Evolutionary conservation across 495 filamentous ascomycete species (phyloP).

Genomic region (Penicillium argentinense): DNA sequence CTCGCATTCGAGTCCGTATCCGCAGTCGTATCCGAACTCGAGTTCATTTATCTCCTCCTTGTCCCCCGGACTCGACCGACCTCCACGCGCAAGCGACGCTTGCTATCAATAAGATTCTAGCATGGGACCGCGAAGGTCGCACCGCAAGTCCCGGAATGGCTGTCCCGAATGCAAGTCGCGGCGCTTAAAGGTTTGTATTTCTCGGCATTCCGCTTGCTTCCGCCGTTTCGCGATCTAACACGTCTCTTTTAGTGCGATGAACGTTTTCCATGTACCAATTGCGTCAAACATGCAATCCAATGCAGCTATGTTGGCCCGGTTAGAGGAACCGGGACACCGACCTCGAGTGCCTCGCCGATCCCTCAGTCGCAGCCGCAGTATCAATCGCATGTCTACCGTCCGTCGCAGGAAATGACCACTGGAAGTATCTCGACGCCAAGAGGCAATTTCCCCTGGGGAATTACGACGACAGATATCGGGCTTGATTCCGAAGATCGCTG

Average conservation of each 20-base stretch:
- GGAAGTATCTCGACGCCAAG: slow-evolving; percentile 8
- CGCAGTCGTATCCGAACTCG: slow-evolving; percentile 22
- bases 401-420: neutral
- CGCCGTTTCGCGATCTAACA: no score
- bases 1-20: slow-evolving; percentile 17
- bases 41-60: slow-evolving; percentile 4
- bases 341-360: slow-evolving; percentile 7
- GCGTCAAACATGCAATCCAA: slow-evolving; percentile 22
- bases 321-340: neutral
- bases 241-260: slow-evolving; percentile 29
- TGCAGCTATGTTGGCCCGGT: slow-evolving; percentile 17
- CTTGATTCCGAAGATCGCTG: slow-evolving; percentile 8
- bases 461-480: neutral
- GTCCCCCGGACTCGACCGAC: neutral
- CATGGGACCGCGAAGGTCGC: slow-evolving; percentile 26
- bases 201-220: neutral
- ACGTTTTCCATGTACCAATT: slow-evolving; percentile 26
- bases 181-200: slow-evolving; percentile 20
- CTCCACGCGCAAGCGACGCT: no score
- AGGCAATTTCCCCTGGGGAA: neutral
- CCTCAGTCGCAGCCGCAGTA: slow-evolving; percentile 3
- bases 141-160: slow-evolving; percentile 30
- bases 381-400: neutral
- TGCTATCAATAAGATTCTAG: neutral
- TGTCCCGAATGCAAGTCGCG: slow-evolving; percentile 26